Evolutionary conservation across 495 filamentous ascomycete species (phyloP).

Genomic region (Hyaloscypha finlandica): DNA sequence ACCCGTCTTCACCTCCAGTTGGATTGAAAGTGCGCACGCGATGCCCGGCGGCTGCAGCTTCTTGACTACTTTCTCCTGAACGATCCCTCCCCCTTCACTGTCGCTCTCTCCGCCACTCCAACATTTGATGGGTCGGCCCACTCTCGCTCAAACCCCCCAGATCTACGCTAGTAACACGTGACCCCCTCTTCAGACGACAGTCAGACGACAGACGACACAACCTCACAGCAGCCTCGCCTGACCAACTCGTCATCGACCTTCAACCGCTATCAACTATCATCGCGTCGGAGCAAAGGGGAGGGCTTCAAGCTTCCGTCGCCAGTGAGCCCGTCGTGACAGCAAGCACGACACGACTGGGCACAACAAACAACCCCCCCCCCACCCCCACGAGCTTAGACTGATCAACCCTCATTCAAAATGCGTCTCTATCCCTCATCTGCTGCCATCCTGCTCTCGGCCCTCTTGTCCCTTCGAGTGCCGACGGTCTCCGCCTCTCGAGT

Average conservation of each 20-base stretch:
- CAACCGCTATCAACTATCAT: background rate
- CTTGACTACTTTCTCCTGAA: background rate
- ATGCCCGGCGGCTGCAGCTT: background rate
- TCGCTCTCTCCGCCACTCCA: background rate
- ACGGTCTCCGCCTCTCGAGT: conserved; percentile 33
- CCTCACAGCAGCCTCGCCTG: background rate
- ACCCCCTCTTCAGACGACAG: background rate
- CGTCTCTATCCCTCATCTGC: conserved; percentile 1
- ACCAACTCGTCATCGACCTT: background rate
- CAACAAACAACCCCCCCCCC: too few species aligned
- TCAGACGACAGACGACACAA: background rate
- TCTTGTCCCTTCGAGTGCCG: background rate
- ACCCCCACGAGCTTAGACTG: too few species aligned
- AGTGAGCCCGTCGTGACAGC: background rate
- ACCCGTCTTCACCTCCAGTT: background rate
- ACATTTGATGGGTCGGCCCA: background rate
- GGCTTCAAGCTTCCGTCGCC: background rate
- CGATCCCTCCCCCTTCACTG: background rate
- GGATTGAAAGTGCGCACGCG: background rate
- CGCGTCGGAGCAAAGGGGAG: background rate
- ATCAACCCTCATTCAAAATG: conserved; percentile 3
- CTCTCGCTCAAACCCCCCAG: background rate
- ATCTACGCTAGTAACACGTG: background rate
- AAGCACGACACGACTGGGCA: background rate
- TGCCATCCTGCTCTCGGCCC: background rate